phyloP scores from a whole-genome alignment of 805 yeast genomes.

The Cyberlindnera bimundalis region DNA sequence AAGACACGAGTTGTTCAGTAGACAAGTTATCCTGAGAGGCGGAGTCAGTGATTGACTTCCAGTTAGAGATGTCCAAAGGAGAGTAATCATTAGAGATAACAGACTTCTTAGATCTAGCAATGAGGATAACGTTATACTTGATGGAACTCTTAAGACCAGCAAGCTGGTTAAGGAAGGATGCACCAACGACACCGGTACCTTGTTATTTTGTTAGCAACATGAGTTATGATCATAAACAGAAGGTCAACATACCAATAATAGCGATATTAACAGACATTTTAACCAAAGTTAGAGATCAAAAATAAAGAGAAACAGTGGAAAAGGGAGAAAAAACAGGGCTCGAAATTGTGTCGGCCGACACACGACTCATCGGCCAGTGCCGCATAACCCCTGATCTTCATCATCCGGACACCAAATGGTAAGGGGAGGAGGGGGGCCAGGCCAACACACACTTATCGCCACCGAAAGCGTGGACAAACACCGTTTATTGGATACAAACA shows the following conservation, averaged over 20 bases:
- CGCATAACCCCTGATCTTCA: too few species aligned
- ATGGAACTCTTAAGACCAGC: slow-evolving; percentile 54
- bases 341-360: background rate
- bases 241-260: slow-evolving; percentile 55
- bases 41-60: slow-evolving; percentile 47
- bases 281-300: too few species aligned
- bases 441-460: too few species aligned
- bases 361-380: too few species aligned
- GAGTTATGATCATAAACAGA: too few species aligned
- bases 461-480: too few species aligned
- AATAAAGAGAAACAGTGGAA: too few species aligned
- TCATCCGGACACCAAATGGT: background rate
- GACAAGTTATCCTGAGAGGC: slow-evolving; percentile 46
- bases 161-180: slow-evolving; percentile 84
- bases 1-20: slow-evolving; percentile 56
- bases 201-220: too few species aligned
- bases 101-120: slow-evolving; percentile 74
- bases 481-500: too few species aligned
- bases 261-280: slow-evolving; percentile 56
- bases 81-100: slow-evolving; percentile 63
- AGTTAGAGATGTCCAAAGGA: slow-evolving; percentile 62
- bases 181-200: slow-evolving; percentile 94
- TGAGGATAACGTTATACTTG: slow-evolving; percentile 70
- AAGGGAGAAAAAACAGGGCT: too few species aligned
- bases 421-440: too few species aligned